Percentiles rank a stretch among this genome's conserved stretches.
Evolutionary conservation across 78 protist species (phyloP).

Genomic region (Bodo saltans): DNA sequence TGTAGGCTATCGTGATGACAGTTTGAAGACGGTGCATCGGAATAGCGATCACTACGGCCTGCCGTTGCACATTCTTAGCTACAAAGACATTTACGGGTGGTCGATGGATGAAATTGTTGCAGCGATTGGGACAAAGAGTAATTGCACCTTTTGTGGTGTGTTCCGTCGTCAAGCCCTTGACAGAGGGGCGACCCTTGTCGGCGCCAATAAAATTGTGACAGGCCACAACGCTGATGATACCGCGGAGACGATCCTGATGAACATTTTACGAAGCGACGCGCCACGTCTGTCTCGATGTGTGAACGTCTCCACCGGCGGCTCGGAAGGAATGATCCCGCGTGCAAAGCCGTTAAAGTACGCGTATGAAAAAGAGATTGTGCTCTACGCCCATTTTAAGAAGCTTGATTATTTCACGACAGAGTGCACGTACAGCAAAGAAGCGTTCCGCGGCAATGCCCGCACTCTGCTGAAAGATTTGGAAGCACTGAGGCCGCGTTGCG

Average conservation of each 20-base stretch:
- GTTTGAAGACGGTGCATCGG: slow-evolving; percentile 80
- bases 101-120: slow-evolving; percentile 82
- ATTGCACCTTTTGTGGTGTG: slow-evolving; percentile 89
- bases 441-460: slow-evolving; percentile 80
- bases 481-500: slow-evolving; percentile 48
- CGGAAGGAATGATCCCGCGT: slow-evolving; percentile 53
- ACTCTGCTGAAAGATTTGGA: slow-evolving; percentile 70
- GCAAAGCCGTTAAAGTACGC: slow-evolving; percentile 82
- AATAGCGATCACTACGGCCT: slow-evolving; percentile 61
- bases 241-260: slow-evolving; percentile 88
- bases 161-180: slow-evolving; percentile 89
- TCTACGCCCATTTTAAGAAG: slow-evolving; percentile 76
- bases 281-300: slow-evolving; percentile 73
- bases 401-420: slow-evolving; percentile 79
- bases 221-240: slow-evolving; percentile 92
- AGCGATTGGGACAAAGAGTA: slow-evolving; percentile 62
- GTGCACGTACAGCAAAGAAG: slow-evolving; percentile 71
- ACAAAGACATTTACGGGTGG: slow-evolving; percentile 85
- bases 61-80: slow-evolving; percentile 75
- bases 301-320: slow-evolving; percentile 59
- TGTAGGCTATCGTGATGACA: slow-evolving; percentile 88
- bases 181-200: slow-evolving; percentile 64
- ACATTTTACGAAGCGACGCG: slow-evolving; percentile 77
- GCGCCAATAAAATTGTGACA: slow-evolving; percentile 67
- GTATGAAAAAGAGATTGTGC: slow-evolving; percentile 84